Base-by-base conservation (phyloP, 495 filamentous ascomycete genomes). In the Podospora comata region DNA sequence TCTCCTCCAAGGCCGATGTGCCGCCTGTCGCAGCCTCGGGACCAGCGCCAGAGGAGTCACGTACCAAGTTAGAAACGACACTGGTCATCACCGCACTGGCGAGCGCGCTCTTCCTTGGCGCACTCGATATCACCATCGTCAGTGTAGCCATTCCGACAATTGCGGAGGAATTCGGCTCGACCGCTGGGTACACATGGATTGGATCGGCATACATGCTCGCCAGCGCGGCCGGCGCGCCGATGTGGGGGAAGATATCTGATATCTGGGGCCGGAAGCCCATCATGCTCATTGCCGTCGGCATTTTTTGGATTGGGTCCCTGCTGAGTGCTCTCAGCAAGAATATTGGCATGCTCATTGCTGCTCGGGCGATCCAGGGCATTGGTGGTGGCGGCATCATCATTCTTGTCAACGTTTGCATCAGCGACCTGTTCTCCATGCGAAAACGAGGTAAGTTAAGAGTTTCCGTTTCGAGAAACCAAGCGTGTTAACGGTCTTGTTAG, bases 181-280 rank as follows among this genome's bases (percentile, higher is more conserved):
- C 85, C 61, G 84, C 86, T 63, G 89, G 88, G 6, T 93, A 91
- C 73, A 91, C 89, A 59, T 93, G 91, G 91, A 91, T 93, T 72
- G 89, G 89, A 1, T 87, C 86, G 20, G 87, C 88, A 11, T 92
- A 89, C 72, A 81, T 90, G 20, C 84, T 95, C 7, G 89, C 88
- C 19, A 89, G 86, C 74, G 83, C 89, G 2, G 86, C 91, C 3
- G 85, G 86, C 30, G 87, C 88, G 26, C 91, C 91, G 0, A 81
- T 88, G 65, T 94, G 92, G 91, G 92, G 90, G n/a, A 93, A 93
- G 74, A 78, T 94, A 53, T 89, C 86, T 70, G 93, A 96, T 73
- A 94, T 97, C 66, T 96, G 88, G 84, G 93, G 93, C 0, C 86
- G 93, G 27, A 97, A 96, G 73, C 87, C 85, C 2, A 89, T 95